These are phyloP conservation scores for Tagetes patula DNA, from an alignment of 129 eudicot species.

Conservation along the genomic window DNA sequence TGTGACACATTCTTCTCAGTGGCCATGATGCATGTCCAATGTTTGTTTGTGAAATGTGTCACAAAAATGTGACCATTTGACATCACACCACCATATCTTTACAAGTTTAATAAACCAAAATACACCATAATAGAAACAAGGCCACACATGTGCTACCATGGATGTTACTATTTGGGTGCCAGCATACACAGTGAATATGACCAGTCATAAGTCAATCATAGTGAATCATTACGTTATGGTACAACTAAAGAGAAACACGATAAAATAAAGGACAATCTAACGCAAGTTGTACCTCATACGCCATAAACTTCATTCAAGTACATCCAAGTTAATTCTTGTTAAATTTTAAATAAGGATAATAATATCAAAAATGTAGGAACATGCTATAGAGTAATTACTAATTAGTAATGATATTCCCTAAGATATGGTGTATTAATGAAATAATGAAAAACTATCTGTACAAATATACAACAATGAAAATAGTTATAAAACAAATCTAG, in stretches of 20 bases:
- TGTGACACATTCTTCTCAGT: conserved; percentile 16
- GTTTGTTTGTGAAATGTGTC: background rate
- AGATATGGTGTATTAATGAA: too few relatives aligned
- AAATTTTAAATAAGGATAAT: conserved; percentile 4
- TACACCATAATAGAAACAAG: conserved; percentile 14
- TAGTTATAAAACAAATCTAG: too few relatives aligned
- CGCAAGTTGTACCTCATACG: conserved; percentile 9
- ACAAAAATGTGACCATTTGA: background rate
- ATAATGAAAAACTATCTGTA: too few relatives aligned
- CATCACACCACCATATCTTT: background rate
- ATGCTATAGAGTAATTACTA: too few relatives aligned
- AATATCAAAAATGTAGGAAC: background rate
- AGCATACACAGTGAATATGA: background rate
- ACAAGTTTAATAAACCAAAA: background rate
- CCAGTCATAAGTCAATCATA: background rate
- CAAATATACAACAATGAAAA: too few relatives aligned
- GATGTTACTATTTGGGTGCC: background rate
- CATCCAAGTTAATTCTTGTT: background rate
- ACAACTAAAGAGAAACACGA: background rate
- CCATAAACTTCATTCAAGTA: background rate
- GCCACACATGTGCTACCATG: background rate
- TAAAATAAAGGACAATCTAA: conserved; percentile 13
- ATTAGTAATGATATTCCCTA: too few relatives aligned
- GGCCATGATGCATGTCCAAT: background rate
- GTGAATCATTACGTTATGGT: conserved; percentile 10